Conservation (phyloP, 2,329 filamentous ascomycete genomes). For the Drechslerella coelobrocha region DNA sequence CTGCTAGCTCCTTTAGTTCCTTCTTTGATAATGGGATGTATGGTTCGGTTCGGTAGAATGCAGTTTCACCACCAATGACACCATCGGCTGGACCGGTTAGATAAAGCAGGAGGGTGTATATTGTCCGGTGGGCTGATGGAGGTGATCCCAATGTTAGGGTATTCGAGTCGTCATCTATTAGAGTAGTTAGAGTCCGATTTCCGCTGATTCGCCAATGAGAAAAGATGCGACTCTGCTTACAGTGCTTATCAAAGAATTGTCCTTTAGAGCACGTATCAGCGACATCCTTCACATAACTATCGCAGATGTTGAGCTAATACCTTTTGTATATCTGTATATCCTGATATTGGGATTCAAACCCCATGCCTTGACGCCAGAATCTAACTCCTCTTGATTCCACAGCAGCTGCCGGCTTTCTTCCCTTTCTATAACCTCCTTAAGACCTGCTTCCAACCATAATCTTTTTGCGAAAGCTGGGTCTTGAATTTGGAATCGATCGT, state of each 20-base stretch:
- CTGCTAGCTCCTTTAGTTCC: slow-evolving; percentile 56
- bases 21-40: slow-evolving; percentile 60
- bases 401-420: slow-evolving; percentile 54
- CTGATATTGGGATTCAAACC: slow-evolving; percentile 87
- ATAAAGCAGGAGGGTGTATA: slow-evolving; percentile 90
- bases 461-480: slow-evolving; percentile 75
- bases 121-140: slow-evolving; percentile 68
- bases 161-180: slow-evolving; percentile 83
- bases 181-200: slow-evolving; percentile 13
- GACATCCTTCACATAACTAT: slow-evolving; percentile 57
- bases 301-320: slow-evolving; percentile 2
- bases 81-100: slow-evolving; percentile 76
- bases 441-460: slow-evolving; percentile 78
- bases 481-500: slow-evolving; percentile 84
- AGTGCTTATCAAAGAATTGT: slow-evolving; percentile 92
- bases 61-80: slow-evolving; percentile 84
- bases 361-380: slow-evolving; percentile 65
- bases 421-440: slow-evolving; percentile 67
- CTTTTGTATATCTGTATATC: slow-evolving; percentile 77
- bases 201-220: slow-evolving; percentile 9
- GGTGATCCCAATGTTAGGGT: slow-evolving; percentile 67
- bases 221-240: no score
- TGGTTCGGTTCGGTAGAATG: slow-evolving; percentile 71
- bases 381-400: slow-evolving; percentile 48
- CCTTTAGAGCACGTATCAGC: slow-evolving; percentile 59